Base-by-base conservation (phyloP, 257 asterid genomes). In the Echites panduratus region DNA sequence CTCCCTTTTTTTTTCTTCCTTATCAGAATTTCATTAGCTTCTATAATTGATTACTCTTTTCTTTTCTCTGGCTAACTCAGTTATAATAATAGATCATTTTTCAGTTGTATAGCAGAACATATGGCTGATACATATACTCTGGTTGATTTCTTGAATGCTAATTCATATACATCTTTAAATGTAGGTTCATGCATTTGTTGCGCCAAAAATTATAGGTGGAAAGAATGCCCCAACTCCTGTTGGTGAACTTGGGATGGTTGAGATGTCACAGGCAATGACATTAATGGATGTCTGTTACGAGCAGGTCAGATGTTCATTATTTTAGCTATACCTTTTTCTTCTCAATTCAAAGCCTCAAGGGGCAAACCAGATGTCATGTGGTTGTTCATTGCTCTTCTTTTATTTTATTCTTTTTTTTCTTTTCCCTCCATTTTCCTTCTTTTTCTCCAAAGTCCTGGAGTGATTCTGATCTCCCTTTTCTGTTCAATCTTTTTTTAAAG, bases 191-290 rank as follows among this genome's bases (percentile, higher is more conserved):
- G 96, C 99, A 71, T 94, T 94, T 81, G 86, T 94, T 61, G 99
- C 99, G 72, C 98, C 98, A 62, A 92, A 92, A 83, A 95, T 95
- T 67, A 89, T 95, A 75, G 99, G 99, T 35, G 99, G 99, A 68
- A 86, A 77, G 77, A 85, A 84, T 84, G 99, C 99, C 20, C 98
- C 99, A 0, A 85, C 99, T 44, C 99, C 98, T 40, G 92, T 92
- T 7, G 96, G 99, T 61, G 99, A 95, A 79, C 97, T 95, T 66
- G 99, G 99, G 76, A 94, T 94, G 99, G 97, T 94, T 82, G 99
- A 94, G 88, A 94, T 94, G 99, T 79, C 99, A 57, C 99, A 94
- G 77, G 99, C 99, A 59, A 59, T 94, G 78, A 96, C 90, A 79
- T 77, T 94, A 63, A 76, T 74, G 79, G 99, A 95, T 78, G 96